phyloP scores from a whole-genome alignment of 1,139 yeast genomes.

The Suhomyces guaymorum region DNA sequence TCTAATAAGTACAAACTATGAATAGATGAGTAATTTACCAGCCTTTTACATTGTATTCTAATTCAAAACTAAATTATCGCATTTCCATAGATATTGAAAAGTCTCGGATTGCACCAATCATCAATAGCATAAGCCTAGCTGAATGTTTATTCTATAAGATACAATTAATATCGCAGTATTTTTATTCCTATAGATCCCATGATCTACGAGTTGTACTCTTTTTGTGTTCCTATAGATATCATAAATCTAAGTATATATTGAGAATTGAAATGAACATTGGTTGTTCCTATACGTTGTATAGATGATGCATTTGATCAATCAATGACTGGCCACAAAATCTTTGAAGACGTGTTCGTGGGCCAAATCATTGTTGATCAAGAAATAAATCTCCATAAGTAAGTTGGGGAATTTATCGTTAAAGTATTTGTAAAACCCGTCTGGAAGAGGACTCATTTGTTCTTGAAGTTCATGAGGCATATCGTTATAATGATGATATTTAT shows the following conservation, averaged over 20 bases:
- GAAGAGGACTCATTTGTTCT: constrained; percentile 71
- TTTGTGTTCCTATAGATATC: too few relatives aligned
- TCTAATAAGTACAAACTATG: too few relatives aligned
- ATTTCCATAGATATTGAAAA: too few relatives aligned
- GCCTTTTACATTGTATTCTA: too few relatives aligned
- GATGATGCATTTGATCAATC: constrained; percentile 2
- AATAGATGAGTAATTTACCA: too few relatives aligned
- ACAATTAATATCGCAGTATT: too few relatives aligned
- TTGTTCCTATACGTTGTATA: constrained; percentile 6
- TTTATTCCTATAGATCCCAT: too few relatives aligned
- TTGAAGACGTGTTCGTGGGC: constrained; percentile 61
- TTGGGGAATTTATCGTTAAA: constrained; percentile 76
- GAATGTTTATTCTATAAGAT: too few relatives aligned
- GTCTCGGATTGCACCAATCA: too few relatives aligned
- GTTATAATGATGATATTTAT: constrained; percentile 90
- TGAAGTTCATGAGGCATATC: constrained; percentile 72
- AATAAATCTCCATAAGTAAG: constrained; percentile 73
- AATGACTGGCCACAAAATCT: constrained; percentile 42
- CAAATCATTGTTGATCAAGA: constrained; percentile 58
- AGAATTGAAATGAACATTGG: constrained; percentile 9
- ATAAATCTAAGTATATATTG: background rate
- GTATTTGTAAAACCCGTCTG: constrained; percentile 79
- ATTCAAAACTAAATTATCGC: too few relatives aligned
- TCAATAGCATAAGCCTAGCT: too few relatives aligned
- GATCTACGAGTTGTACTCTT: too few relatives aligned